Evolutionary conservation across 768 basidiomycete species (phyloP), one percentile per base, ranked within the genome.

Genomic region (Clavulina sp.): DNA sequence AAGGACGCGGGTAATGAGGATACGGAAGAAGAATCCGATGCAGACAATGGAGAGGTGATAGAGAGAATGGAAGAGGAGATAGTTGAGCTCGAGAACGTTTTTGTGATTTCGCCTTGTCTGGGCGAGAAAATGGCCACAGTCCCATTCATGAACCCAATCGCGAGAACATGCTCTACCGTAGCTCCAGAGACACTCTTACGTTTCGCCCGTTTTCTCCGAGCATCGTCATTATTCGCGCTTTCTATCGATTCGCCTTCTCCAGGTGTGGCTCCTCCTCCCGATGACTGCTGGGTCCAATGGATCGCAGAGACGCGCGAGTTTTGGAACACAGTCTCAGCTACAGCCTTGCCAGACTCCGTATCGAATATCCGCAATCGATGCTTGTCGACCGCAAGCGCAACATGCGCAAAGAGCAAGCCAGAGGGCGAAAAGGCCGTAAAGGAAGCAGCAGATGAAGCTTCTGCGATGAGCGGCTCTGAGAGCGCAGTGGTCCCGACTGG

Each of bases 381-480:
- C 63, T 80, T 82, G 70, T 82, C 80, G 49, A 82, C 70, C 2
- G 79, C 73, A 23, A 81, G 70, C 6, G 78, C 78, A 28, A 80
- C 63, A 49, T 76, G 71, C 1, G 75, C 78, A 59, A 81, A 81
- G 33, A 74, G 65, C 50, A 68, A 64, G 50, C 72, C 74, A 52
- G 70, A 66, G 4, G 72, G 70, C 5, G 80, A 81, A 65, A 81
- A 83, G 4, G 76, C 66, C 9, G 74, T 78, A 24, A 77, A 64
- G 19, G 66, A 59, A 9, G 68, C 61, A 24, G 70, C 59, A 47
- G 65, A 60, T 2, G 71, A 68, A 21, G 70, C 60, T 56, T 74
- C 72, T 51, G 74, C 69, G 28, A 73, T 71, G 34, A 68, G 66
- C 13, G 76, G 74, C 57, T 79, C 75, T 4, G 49, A 43, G 7